Percentiles rank a stretch among this genome's conserved stretches.
These are phyloP conservation scores for Suillus decipiens DNA, from an alignment of 768 basidiomycete species.

Conservation along the genomic window DNA sequence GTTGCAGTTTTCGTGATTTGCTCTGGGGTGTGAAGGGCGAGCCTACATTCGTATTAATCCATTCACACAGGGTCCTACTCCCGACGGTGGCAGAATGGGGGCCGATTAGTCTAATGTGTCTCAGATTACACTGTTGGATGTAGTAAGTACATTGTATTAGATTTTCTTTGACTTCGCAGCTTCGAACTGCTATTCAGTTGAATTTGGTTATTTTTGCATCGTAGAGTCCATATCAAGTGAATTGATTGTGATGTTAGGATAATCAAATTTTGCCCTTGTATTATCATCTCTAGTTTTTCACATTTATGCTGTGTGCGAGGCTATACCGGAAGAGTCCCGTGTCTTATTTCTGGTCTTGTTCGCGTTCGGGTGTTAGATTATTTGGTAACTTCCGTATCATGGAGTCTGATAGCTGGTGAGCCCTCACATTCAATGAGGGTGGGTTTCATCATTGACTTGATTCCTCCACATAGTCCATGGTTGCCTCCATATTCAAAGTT, in stretches of 20 bases:
- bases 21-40: background rate
- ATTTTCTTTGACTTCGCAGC: background rate
- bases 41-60: background rate
- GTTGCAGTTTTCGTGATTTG: background rate
- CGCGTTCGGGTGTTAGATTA: background rate
- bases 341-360: background rate
- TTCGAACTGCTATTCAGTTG: background rate
- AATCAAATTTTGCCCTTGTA: background rate
- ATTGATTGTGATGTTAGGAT: background rate
- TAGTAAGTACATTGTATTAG: background rate
- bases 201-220: background rate
- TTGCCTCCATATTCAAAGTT: background rate
- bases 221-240: background rate
- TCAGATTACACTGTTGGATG: too few species aligned
- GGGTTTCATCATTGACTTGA: background rate
- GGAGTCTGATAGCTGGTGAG: background rate
- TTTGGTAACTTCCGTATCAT: background rate
- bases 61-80: too few species aligned
- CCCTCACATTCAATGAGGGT: background rate
- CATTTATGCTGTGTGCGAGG: background rate
- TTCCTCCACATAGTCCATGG: background rate
- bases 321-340: background rate
- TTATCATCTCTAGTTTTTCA: background rate
- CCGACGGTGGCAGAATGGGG: too few species aligned
- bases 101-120: too few species aligned